phyloP scores from a whole-genome alignment of 1,284 basidiomycete species.

The Heterobasidion irregulare region DNA sequence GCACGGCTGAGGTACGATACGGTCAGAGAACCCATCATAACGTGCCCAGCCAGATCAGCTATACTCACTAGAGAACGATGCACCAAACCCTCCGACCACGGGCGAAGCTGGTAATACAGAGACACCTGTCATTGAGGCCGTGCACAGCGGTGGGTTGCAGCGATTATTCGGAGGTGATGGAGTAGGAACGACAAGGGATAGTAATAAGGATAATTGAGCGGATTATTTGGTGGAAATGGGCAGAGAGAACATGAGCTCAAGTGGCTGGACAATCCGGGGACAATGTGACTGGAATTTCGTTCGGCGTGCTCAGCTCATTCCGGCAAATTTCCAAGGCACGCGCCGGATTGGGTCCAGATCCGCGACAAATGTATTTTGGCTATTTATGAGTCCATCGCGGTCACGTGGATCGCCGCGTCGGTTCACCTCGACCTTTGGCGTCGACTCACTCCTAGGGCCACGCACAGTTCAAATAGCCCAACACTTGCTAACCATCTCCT shows the following conservation, averaged over 20 bases:
- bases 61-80: slow-evolving; percentile 18
- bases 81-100: slow-evolving; percentile 15
- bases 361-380: background rate
- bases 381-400: background rate
- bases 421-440: background rate
- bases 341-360: too few relatives aligned
- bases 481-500: too few relatives aligned
- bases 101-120: slow-evolving; percentile 24
- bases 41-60: background rate
- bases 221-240: background rate
- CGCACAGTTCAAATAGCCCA: background rate
- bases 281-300: too few relatives aligned
- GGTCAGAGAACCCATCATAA: slow-evolving; percentile 5
- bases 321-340: too few relatives aligned
- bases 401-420: background rate
- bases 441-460: slow-evolving; percentile 2
- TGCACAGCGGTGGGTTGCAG: background rate
- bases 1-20: slow-evolving; percentile 18
- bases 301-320: too few relatives aligned
- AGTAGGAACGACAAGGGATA: slow-evolving; percentile 4
- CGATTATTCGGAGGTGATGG: background rate
- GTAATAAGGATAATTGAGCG: slow-evolving; percentile 14
- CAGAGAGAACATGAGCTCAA: background rate
- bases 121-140: slow-evolving; percentile 24
- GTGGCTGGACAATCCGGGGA: background rate